Evolutionary conservation across 129 eudicot species (phyloP).

Genomic region (Artemisia annua): DNA sequence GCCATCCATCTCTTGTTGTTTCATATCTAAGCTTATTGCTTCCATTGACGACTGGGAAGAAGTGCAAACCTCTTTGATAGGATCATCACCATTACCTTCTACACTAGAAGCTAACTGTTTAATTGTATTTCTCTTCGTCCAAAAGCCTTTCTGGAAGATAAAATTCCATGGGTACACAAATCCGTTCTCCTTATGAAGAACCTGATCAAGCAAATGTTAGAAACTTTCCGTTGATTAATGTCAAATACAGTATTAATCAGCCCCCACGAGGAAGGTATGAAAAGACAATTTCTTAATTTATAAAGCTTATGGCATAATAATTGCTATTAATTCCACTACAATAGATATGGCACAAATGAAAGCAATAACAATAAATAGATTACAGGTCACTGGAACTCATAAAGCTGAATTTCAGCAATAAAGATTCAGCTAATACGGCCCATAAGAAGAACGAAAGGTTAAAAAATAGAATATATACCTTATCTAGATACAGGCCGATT

Average conservation of each 20-base stretch:
- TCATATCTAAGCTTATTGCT: slow-evolving; percentile 92
- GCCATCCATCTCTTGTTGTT: slow-evolving; percentile 94
- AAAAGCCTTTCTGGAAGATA: slow-evolving; percentile 40
- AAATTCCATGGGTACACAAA: slow-evolving; percentile 53
- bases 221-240: neutral
- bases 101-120: slow-evolving; percentile 36
- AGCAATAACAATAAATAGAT: neutral
- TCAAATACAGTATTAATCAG: neutral
- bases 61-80: slow-evolving; percentile 36
- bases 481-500: slow-evolving; percentile 85
- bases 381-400: neutral
- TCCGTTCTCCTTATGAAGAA: slow-evolving; percentile 71
- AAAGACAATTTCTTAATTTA: neutral
- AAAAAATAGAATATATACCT: slow-evolving; percentile 50
- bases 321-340: neutral
- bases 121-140: slow-evolving; percentile 43
- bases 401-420: slow-evolving; percentile 19
- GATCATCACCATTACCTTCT: slow-evolving; percentile 28
- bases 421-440: slow-evolving; percentile 9
- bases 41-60: slow-evolving; percentile 57
- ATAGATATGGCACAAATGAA: slow-evolving; percentile 8
- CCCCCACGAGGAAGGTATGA: slow-evolving; percentile 7
- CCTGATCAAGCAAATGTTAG: slow-evolving; percentile 43
- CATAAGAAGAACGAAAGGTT: neutral
- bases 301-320: slow-evolving; percentile 14